Base-by-base conservation (phyloP, 2,329 filamentous ascomycete species). In the Paradendryphiella salina region DNA sequence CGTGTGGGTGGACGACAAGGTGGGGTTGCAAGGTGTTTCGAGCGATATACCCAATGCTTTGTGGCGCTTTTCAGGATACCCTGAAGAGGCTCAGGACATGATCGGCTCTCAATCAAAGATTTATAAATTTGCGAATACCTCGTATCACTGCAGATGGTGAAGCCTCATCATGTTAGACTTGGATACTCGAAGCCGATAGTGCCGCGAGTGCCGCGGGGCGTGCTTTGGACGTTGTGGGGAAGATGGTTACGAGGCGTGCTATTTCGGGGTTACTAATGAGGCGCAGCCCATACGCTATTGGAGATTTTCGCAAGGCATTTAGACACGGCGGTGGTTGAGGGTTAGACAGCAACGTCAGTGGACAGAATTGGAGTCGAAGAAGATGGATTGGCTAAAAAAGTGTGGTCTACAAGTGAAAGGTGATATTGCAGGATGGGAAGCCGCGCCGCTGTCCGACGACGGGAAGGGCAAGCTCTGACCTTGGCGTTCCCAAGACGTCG, bases 21-120 rank as follows among this genome's bases (percentile, higher is more conserved):
- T 37, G 21, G 36, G n/a, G 15, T 40, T 33, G 34, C 4, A 14
- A 39, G 39, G 45, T 26, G 34, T 37, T 39, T 34, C 26, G 28
- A 18, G 37, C 50, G 17, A 49, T 49, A 52, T 52, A 52, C 50
- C 50, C 50, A 42, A 29, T 43, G 50, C 35, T 32, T 49, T 20
- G 45, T 31, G 37, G 31, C 17, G 18, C 18, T 33, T 29, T 43
- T 49, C 29, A 38, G 21, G 21, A 40, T 40, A 28, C 21, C 8
- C 20, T 18, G 21, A 38, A 23, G 15, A 33, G 17, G 28, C 26
- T 42, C 39, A 8, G 26, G 9, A 37, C 23, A 49, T 9, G 26
- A 33, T 23, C 20, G 29, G 34, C 14, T 15, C 29, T 42, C 11
- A 41, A 40, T 32, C 8, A 20, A 6, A 50, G 15, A 21, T 46